These are phyloP conservation scores for Cucumis variabilis DNA, from an alignment of 331 rosid species.

Conservation along the genomic window DNA sequence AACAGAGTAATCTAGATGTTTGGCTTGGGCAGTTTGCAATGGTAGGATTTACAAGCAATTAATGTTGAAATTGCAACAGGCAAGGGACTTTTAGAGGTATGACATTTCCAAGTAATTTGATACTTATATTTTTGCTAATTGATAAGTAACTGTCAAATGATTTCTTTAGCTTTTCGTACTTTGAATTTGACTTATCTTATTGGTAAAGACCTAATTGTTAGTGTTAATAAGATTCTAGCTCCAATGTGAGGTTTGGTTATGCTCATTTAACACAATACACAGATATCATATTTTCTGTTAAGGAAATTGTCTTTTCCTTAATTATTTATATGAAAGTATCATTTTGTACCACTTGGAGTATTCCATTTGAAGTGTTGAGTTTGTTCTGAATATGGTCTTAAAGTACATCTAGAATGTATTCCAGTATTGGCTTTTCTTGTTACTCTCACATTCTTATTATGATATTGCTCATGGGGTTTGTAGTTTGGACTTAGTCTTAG, in stretches of 20 bases:
- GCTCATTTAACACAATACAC: neutral
- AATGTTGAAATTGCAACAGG: slow-evolving; percentile 84
- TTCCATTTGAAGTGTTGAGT: slow-evolving; percentile 12
- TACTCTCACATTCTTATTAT: neutral
- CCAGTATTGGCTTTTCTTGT: neutral
- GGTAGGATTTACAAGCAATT: slow-evolving; percentile 90
- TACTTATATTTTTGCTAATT: neutral
- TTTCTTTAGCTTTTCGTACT: neutral
- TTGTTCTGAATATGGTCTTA: neutral
- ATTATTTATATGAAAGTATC: slow-evolving; percentile 5
- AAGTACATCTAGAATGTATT: slow-evolving; percentile 1
- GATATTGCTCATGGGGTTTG: too few relatives aligned
- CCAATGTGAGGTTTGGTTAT: neutral
- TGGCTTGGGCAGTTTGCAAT: slow-evolving; percentile 86
- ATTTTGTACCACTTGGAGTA: neutral
- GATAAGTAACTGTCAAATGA: neutral
- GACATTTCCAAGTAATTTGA: neutral
- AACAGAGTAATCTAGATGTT: slow-evolving; percentile 73
- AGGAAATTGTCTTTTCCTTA: neutral
- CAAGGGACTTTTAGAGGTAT: slow-evolving; percentile 92
- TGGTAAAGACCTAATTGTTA: neutral
- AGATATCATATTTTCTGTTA: neutral
- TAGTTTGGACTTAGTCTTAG: too few relatives aligned
- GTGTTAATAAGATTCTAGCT: neutral
- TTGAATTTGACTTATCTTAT: neutral